phyloP scores from a whole-genome alignment of 2,329 filamentous ascomycete species.

The Fusarium avenaceum region DNA sequence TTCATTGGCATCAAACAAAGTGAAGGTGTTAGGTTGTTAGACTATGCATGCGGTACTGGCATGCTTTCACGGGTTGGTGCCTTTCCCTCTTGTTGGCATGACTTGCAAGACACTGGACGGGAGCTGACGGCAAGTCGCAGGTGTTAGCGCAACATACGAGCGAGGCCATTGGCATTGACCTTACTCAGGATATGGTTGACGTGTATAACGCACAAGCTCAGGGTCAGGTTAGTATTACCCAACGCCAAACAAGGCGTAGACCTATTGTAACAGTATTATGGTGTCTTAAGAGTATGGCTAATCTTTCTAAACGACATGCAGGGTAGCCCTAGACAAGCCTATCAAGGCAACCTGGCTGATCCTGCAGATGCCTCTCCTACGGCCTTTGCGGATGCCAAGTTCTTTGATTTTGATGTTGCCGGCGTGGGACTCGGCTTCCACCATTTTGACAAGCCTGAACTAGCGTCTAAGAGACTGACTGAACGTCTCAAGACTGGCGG shows the following conservation, averaged over 20 bases:
- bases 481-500: constrained; percentile 75
- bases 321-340: constrained; percentile 64
- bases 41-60: constrained; percentile 83
- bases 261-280: neutral
- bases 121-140: constrained; percentile 31
- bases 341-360: constrained; percentile 69
- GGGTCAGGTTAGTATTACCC: constrained; percentile 60
- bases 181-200: constrained; percentile 78
- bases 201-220: constrained; percentile 73
- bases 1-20: constrained; percentile 70
- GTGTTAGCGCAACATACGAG: constrained; percentile 54
- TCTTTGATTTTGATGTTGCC: constrained; percentile 77
- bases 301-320: constrained; percentile 29
- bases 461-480: constrained; percentile 70
- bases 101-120: neutral
- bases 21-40: constrained; percentile 69
- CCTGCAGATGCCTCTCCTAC: constrained; percentile 62
- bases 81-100: neutral
- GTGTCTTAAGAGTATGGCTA: neutral
- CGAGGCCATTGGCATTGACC: constrained; percentile 75
- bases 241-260: neutral
- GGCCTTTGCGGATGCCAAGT: constrained; percentile 70
- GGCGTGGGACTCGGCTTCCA: constrained; percentile 74
- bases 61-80: constrained; percentile 71
- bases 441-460: constrained; percentile 74